Evolutionary conservation across 2,329 filamentous ascomycete species (phyloP).

Genomic region (Botryosphaeria agaves): DNA sequence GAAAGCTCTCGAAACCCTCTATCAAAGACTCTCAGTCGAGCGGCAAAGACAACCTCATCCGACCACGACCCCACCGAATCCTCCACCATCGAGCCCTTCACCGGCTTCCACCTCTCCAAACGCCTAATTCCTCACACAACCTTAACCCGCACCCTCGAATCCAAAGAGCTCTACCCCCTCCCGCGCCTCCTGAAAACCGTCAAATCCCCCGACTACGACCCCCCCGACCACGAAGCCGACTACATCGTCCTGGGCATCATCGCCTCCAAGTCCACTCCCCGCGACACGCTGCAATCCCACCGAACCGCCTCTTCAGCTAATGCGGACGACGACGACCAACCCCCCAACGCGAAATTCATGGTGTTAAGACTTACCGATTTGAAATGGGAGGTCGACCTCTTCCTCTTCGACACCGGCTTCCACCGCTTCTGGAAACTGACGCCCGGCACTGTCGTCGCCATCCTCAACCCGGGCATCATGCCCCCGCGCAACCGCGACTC

Average conservation of each 20-base stretch:
- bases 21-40: too few species aligned
- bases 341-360: constrained; percentile 70
- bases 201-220: constrained; percentile 65
- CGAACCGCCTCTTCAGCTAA: constrained; percentile 18
- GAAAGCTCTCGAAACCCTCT: too few species aligned
- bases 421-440: constrained; percentile 88
- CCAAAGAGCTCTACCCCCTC: constrained; percentile 61
- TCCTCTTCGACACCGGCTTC: constrained; percentile 81
- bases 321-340: constrained; percentile 25
- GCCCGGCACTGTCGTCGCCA: constrained; percentile 77
- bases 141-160: constrained; percentile 58
- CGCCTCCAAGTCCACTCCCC: constrained; percentile 73
- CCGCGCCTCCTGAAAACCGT: constrained; percentile 67
- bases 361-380: constrained; percentile 75
- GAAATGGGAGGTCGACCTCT: constrained; percentile 80
- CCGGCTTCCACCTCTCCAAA: constrained; percentile 65
- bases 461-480: constrained; percentile 84
- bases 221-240: constrained; percentile 71
- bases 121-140: constrained; percentile 69
- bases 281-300: constrained; percentile 26
- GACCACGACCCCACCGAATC: constrained; percentile 8
- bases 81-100: constrained; percentile 69
- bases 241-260: constrained; percentile 81
- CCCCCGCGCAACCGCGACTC: constrained; percentile 67
- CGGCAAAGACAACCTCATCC: too few species aligned